Evolutionary conservation across 2,329 filamentous ascomycete genomes (phyloP).

Genomic region (Leptodontidium sp.): DNA sequence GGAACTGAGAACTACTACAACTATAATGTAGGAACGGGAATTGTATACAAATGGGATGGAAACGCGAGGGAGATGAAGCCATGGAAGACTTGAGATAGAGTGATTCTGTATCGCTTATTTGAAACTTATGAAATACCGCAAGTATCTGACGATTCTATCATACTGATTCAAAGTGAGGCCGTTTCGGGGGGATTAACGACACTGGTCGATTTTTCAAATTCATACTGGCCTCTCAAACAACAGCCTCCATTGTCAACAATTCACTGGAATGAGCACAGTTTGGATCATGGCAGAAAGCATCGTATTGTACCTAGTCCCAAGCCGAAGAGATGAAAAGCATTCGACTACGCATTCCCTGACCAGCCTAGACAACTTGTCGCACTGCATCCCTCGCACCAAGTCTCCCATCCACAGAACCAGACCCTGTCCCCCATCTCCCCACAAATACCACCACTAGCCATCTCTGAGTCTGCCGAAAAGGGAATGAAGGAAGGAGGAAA

Average conservation of each 20-base stretch:
- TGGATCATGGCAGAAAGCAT: conserved; percentile 40
- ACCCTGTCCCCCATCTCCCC: background rate
- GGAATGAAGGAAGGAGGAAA: conserved; percentile 34
- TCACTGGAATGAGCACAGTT: background rate
- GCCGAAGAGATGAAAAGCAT: conserved; percentile 34
- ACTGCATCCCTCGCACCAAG: conserved; percentile 1
- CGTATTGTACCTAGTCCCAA: conserved; percentile 41
- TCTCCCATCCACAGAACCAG: background rate
- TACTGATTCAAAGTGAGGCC: no score
- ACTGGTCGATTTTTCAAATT: no score
- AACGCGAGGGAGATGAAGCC: conserved; percentile 53
- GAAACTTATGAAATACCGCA: no score
- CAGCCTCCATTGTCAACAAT: no score
- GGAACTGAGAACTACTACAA: conserved; percentile 86
- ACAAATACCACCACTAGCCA: conserved; percentile 5
- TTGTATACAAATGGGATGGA: conserved; percentile 73
- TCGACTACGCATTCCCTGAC: conserved; percentile 22
- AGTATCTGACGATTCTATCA: no score
- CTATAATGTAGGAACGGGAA: conserved; percentile 79
- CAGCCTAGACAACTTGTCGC: conserved; percentile 15
- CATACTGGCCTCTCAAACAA: no score
- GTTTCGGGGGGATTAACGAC: no score
- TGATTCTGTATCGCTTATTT: background rate
- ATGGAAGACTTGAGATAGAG: conserved; percentile 37
- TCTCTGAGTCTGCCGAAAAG: conserved; percentile 25